A percentile compares a stretch with the other conserved stretches of the same genome.
These are phyloP conservation scores for Chrysopogon serrulatus DNA, from an alignment of 176 grass and related monocot genomes.

Conservation along the genomic window DNA sequence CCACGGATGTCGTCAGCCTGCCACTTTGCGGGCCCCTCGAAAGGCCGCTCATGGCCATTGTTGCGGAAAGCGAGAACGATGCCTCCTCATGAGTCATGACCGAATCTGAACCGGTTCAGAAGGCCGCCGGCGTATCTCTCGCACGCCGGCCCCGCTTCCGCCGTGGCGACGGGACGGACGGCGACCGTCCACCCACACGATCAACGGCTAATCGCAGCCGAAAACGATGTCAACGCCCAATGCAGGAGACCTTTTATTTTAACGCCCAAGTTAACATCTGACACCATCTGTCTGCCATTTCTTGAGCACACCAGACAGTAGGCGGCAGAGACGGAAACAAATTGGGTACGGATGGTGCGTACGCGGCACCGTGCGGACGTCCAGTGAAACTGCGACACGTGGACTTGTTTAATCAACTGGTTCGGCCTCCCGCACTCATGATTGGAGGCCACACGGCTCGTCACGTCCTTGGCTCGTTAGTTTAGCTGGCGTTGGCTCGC, in stretches of 20 bases:
- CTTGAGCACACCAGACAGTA: not conserved
- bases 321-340: too few relatives aligned
- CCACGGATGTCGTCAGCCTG: too few relatives aligned
- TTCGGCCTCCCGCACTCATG: too few relatives aligned
- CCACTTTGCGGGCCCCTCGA: not conserved
- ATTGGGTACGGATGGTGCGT: too few relatives aligned
- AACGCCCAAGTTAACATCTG: not conserved
- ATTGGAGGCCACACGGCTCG: too few relatives aligned
- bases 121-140: not conserved
- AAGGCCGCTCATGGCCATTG: not conserved
- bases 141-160: not conserved
- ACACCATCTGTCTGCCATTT: not conserved
- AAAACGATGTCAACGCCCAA: conserved; percentile 7
- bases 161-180: conserved; percentile 8
- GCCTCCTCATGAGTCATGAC: not conserved
- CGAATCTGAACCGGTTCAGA: not conserved
- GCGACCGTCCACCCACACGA: conserved; percentile 24
- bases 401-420: too few relatives aligned
- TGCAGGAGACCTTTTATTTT: not conserved
- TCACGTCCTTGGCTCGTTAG: too few relatives aligned
- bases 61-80: too few relatives aligned
- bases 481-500: too few relatives aligned
- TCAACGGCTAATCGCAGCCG: conserved; percentile 11
- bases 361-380: too few relatives aligned
- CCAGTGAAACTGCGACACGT: too few relatives aligned